Evolutionary conservation across 2,329 filamentous ascomycete species (phyloP).

Genomic region (Aspergillus ochraceoroseus): DNA sequence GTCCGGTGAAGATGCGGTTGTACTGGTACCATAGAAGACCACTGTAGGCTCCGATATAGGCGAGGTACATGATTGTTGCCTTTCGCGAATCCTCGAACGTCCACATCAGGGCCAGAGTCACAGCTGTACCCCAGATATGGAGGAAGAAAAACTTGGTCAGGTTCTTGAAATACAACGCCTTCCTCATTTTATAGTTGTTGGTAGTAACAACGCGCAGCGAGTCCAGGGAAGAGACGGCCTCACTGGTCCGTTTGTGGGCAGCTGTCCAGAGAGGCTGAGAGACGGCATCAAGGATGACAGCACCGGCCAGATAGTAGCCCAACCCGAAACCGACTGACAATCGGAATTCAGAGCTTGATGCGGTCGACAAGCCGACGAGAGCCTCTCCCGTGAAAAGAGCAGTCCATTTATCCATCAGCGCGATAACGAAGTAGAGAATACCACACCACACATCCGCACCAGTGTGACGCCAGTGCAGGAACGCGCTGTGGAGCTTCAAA

Average conservation of each 20-base stretch:
- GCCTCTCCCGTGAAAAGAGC: conserved; percentile 45
- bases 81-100: conserved; percentile 43
- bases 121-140: conserved; percentile 49
- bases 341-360: conserved; percentile 38
- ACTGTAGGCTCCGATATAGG: conserved; percentile 48
- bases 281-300: conserved; percentile 52
- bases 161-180: conserved; percentile 49
- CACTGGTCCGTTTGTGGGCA: conserved; percentile 6
- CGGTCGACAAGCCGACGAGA: conserved; percentile 39
- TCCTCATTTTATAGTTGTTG: conserved; percentile 41
- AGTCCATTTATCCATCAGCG: conserved; percentile 53
- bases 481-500: conserved; percentile 53
- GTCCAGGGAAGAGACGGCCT: conserved; percentile 7
- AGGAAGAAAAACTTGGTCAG: conserved; percentile 48
- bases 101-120: conserved; percentile 50
- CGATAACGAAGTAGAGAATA: conserved; percentile 51
- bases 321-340: conserved; percentile 52
- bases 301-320: conserved; percentile 53
- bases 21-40: conserved; percentile 52
- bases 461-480: conserved; percentile 54
- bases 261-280: conserved; percentile 17
- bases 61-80: conserved; percentile 48
- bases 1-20: conserved; percentile 50
- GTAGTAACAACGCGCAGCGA: conserved; percentile 26
- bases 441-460: conserved; percentile 52